Evolutionary conservation across 2,329 filamentous ascomycete species (phyloP).

Genomic region (Boeremia lycopersici): DNA sequence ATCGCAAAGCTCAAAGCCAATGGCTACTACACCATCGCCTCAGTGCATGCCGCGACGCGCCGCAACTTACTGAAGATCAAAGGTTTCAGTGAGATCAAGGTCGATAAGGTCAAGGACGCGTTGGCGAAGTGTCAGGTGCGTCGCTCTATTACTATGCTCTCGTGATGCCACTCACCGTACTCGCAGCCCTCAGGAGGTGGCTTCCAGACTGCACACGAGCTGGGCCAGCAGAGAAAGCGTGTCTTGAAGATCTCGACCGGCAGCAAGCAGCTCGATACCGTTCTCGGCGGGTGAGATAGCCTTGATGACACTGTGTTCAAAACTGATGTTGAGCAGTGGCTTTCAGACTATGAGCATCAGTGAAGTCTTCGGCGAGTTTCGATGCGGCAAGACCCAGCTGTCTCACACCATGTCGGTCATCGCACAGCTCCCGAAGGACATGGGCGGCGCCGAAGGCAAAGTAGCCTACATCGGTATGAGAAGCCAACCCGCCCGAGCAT

Average conservation of each 20-base stretch:
- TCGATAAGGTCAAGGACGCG: constrained; percentile 73
- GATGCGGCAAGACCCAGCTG: constrained; percentile 73
- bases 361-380: constrained; percentile 66
- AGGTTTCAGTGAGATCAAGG: constrained; percentile 72
- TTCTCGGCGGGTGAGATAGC: constrained; percentile 63
- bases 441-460: constrained; percentile 71
- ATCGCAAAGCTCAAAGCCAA: constrained; percentile 69
- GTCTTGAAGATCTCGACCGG: constrained; percentile 71
- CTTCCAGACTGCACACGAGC: constrained; percentile 70
- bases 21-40: constrained; percentile 67
- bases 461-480: constrained; percentile 68
- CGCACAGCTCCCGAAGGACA: constrained; percentile 63
- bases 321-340: constrained; percentile 53
- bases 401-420: constrained; percentile 72
- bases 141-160: not conserved
- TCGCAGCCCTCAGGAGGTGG: constrained; percentile 62
- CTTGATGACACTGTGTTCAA: not conserved
- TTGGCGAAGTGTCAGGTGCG: constrained; percentile 63
- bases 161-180: constrained; percentile 15
- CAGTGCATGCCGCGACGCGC: constrained; percentile 65
- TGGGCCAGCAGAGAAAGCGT: constrained; percentile 66
- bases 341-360: constrained; percentile 75
- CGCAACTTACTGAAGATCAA: constrained; percentile 69
- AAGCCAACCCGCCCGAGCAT: too few relatives aligned
- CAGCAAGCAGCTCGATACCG: constrained; percentile 70